Evolutionary conservation across 2,329 filamentous ascomycete species (phyloP).

Genomic region (Phialophora expanda): DNA sequence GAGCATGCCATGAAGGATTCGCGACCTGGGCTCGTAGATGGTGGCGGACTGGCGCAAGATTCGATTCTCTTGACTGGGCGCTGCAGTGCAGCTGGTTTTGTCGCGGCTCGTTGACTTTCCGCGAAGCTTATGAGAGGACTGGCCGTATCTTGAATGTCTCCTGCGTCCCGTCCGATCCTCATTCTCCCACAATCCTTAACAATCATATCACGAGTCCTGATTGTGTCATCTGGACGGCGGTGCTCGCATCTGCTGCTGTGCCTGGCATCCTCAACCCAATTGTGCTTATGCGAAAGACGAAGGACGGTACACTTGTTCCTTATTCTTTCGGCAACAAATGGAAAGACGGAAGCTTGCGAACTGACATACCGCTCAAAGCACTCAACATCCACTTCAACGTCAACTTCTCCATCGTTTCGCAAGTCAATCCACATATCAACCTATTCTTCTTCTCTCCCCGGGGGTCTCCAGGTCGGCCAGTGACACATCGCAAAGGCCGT

Average conservation of each 20-base stretch:
- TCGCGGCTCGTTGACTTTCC: conserved; percentile 87
- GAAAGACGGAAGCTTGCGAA: conserved; percentile 95
- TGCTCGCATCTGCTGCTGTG: conserved; percentile 91
- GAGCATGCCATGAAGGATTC: conserved; percentile 79
- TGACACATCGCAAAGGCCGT: conserved; percentile 88
- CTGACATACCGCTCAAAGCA: conserved; percentile 92
- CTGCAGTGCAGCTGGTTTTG: conserved; percentile 86
- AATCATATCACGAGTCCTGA: conserved; percentile 96
- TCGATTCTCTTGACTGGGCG: conserved; percentile 93
- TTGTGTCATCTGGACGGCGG: conserved; percentile 97
- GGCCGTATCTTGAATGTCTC: conserved; percentile 94
- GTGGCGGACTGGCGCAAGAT: conserved; percentile 91
- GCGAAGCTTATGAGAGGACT: conserved; percentile 90
- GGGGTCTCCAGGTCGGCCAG: conserved; percentile 87
- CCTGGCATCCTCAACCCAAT: conserved; percentile 96
- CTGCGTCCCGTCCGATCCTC: conserved; percentile 93
- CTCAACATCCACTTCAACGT: conserved; percentile 98
- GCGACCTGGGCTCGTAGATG: conserved; percentile 79
- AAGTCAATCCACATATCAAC: conserved; percentile 96
- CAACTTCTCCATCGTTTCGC: conserved; percentile 87
- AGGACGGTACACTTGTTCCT: conserved; percentile 76
- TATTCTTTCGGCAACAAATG: conserved; percentile 99
- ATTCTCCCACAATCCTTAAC: conserved; percentile 87
- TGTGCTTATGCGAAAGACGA: conserved; percentile 85
- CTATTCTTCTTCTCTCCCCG: conserved; percentile 98